Base-by-base conservation (phyloP, 208 protist species). In the Acanthamoeba royreba region DNA sequence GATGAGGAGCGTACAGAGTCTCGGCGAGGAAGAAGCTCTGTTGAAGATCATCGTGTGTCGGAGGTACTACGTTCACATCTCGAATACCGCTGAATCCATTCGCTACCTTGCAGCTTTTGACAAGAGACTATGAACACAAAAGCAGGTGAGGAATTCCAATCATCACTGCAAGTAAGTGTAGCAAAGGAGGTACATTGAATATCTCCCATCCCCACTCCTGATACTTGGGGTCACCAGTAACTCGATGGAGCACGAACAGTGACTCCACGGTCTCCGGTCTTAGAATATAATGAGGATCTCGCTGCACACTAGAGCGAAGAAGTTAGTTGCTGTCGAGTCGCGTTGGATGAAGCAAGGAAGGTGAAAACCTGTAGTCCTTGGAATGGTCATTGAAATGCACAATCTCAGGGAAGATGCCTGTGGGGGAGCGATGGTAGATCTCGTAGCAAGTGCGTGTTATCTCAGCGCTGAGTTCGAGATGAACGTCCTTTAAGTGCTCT, bases 21-120 rank as follows among this genome's bases (percentile, higher is more conserved):
- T 99, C 98, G n/a, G 97, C 97, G 15, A 98, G 94, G 63, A 98
- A 99, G 77, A 98, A 99, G 31, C 93, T 97, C 94, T 98, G 96
- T 95, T 97, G 95, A n/a, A 94, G 31, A 88, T 98, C 95, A 15
- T 97, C 87, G 15, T 93, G 33, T 9, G 7, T 47, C 15, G 55
- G 19, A 0, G 33, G 79, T 43, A 52, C 47, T 33, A 74, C 42
- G 38, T 79, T 31, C 0, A 98, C 93, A 66, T 97, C 63, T 1
- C 8, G n/a, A 0, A 98, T 13, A 35, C 92, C 90, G 35, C 61
- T 55, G 94, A 95, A 98, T n/a, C 97, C 97, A 58, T 83, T 40
- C 2, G 28, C 43, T 2, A 72, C 87, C 42, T 63, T 92, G 28
- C 95, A 97, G 42, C 93, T 35, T 25, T 94, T 66, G 33, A 98